Conservation (phyloP, 2,329 filamentous ascomycete species). For the Claviceps lovelessii region DNA sequence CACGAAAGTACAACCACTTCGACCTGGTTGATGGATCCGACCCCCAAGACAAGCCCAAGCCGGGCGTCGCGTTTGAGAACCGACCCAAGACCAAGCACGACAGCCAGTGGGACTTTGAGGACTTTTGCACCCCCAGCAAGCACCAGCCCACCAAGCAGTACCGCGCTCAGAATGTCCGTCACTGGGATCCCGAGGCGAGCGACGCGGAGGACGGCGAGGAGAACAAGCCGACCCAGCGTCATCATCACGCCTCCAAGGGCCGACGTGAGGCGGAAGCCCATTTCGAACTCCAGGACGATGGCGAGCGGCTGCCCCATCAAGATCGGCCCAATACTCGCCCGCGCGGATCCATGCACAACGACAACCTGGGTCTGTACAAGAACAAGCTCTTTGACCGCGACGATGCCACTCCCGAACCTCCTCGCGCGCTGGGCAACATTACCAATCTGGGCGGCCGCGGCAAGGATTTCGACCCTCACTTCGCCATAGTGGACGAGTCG, state of each 20-base stretch:
- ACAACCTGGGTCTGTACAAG: constrained; percentile 56
- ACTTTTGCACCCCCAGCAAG: constrained; percentile 76
- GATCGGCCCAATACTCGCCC: constrained; percentile 29
- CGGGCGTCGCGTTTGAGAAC: constrained; percentile 26
- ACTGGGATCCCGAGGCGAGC: constrained; percentile 55
- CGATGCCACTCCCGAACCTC: constrained; percentile 25
- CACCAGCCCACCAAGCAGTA: constrained; percentile 41
- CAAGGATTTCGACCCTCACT: constrained; percentile 68
- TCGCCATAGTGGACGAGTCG: constrained; percentile 57
- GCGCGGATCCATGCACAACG: constrained; percentile 47
- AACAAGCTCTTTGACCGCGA: constrained; percentile 57
- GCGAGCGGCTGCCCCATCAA: constrained; percentile 38
- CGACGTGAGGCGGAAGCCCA: constrained; percentile 70
- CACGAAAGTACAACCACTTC: constrained; percentile 75
- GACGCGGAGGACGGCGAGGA: constrained; percentile 35
- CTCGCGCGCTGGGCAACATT: constrained; percentile 45
- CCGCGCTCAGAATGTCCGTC: constrained; percentile 55
- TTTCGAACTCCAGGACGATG: constrained; percentile 72
- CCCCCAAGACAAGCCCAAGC: constrained; percentile 30
- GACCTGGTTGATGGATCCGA: constrained; percentile 58
- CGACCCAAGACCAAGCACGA: constrained; percentile 46
- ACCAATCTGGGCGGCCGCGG: constrained; percentile 59
- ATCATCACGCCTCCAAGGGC: constrained; percentile 38
- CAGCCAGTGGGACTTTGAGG: constrained; percentile 75
- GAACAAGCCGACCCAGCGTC: constrained; percentile 41